A percentile compares a stretch with the other conserved stretches of the same genome.
Conservation (phyloP, 192 early-diverging fungal genomes). For the Paraglomus brasilianum region DNA sequence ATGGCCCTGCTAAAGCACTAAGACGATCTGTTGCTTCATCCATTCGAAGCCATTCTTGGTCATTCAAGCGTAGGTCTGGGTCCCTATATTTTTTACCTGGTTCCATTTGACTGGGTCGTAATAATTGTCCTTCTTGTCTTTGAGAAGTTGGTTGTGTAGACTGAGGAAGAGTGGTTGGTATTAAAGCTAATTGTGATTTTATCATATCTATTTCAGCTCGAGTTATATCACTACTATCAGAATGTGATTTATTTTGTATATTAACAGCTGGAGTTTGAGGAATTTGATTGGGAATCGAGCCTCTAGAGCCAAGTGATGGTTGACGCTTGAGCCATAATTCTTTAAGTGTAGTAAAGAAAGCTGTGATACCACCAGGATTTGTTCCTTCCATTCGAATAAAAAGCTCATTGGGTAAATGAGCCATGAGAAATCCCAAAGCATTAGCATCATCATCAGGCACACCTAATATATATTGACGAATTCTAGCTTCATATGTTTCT, state of each 20-base stretch:
- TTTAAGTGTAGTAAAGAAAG: constrained; percentile 16
- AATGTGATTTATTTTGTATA: no score
- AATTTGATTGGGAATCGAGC: background rate
- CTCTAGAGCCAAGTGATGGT: background rate
- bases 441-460: constrained; percentile 20
- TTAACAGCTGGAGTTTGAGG: no score
- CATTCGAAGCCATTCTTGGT: constrained; percentile 19
- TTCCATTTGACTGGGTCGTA: constrained; percentile 25
- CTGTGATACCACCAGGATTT: constrained; percentile 2
- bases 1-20: constrained; percentile 8
- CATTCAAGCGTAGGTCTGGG: constrained; percentile 23
- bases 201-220: background rate
- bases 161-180: constrained; percentile 1
- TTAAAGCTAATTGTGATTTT: constrained; percentile 8
- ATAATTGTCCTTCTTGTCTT: constrained; percentile 11
- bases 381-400: background rate
- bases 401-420: constrained; percentile 6
- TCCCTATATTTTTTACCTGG: constrained; percentile 25
- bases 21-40: constrained; percentile 9
- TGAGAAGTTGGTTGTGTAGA: background rate
- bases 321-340: constrained; percentile 1
- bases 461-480: no score
- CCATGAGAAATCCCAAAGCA: constrained; percentile 21
- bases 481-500: constrained; percentile 15
- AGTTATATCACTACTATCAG: background rate